Evolutionary conservation across 1,139 yeast species (phyloP).

Genomic region (Kluyveromyces marxianus): DNA sequence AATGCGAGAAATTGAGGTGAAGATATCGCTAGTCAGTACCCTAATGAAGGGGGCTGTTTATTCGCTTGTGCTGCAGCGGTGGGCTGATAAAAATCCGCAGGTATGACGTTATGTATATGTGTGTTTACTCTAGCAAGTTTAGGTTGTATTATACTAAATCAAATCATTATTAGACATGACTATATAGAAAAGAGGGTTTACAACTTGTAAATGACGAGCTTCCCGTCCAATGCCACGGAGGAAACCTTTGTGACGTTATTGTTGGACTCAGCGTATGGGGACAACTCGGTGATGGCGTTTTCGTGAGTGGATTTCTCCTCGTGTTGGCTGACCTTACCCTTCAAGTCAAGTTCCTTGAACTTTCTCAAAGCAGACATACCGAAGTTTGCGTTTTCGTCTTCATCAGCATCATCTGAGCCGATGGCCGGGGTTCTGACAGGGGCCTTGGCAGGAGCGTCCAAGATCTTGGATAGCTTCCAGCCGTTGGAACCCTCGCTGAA

Average conservation of each 20-base stretch:
- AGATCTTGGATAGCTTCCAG: slow-evolving; percentile 59
- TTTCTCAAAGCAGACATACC: slow-evolving; percentile 84
- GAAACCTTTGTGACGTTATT: slow-evolving; percentile 49
- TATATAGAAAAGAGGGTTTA: slow-evolving; percentile 2
- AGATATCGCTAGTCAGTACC: slow-evolving; percentile 58
- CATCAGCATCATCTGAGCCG: slow-evolving; percentile 38
- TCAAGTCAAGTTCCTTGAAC: slow-evolving; percentile 93
- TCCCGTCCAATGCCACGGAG: slow-evolving; percentile 83
- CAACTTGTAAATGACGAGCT: slow-evolving; percentile 56
- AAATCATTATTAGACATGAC: not conserved
- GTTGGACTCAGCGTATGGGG: slow-evolving; percentile 36
- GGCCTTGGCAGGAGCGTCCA: slow-evolving; percentile 48
- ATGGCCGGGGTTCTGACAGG: slow-evolving; percentile 25
- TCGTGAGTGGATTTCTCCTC: slow-evolving; percentile 78
- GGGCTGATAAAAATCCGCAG: not conserved
- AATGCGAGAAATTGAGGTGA: slow-evolving; percentile 51
- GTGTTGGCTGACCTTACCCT: slow-evolving; percentile 63
- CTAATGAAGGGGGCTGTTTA: slow-evolving; percentile 65
- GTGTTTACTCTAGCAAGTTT: no score
- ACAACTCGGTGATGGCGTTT: slow-evolving; percentile 71
- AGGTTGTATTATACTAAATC: no score
- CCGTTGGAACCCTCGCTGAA: slow-evolving; percentile 63
- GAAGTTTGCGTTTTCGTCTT: slow-evolving; percentile 50
- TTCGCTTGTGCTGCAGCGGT: slow-evolving; percentile 41
- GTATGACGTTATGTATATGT: no score